Conservation (phyloP, 768 basidiomycete species). For the Termitomyces sp. region DNA sequence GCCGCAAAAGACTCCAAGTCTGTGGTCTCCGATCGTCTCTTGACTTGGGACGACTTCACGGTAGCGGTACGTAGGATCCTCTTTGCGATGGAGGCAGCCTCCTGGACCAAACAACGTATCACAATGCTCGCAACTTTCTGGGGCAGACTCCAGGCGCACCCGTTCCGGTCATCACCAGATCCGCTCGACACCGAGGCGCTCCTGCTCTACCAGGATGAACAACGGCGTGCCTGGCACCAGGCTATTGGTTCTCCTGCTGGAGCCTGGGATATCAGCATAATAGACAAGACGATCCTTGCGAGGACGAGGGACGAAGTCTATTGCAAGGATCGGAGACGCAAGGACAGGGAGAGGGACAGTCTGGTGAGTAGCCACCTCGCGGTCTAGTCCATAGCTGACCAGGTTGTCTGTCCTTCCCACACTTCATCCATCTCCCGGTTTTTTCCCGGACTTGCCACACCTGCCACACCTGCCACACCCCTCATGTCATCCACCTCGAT, state of each 20-base stretch:
- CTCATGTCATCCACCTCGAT: too few relatives aligned
- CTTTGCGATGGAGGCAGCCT: not conserved
- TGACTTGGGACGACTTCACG: not conserved
- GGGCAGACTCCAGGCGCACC: not conserved
- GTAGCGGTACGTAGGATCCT: not conserved
- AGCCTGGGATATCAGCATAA: not conserved
- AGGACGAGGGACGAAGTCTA: not conserved
- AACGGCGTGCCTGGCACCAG: not conserved
- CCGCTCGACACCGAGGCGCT: not conserved
- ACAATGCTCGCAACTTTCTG: not conserved
- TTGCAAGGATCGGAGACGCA: not conserved
- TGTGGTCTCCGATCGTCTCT: not conserved
- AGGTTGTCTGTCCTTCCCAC: too few relatives aligned
- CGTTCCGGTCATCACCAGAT: not conserved
- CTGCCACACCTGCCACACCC: too few relatives aligned
- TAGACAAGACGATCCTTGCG: not conserved
- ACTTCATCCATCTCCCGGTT: too few relatives aligned
- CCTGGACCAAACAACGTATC: not conserved
- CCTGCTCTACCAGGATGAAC: not conserved
- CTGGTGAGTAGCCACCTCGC: not conserved
- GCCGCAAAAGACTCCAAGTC: not conserved
- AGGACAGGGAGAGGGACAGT: not conserved
- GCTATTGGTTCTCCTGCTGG: not conserved
- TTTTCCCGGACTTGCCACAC: too few relatives aligned
- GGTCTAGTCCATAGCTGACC: too few relatives aligned